Conservation (phyloP, 2,329 filamentous ascomycete genomes). For the Fusarium protoensiforme region DNA sequence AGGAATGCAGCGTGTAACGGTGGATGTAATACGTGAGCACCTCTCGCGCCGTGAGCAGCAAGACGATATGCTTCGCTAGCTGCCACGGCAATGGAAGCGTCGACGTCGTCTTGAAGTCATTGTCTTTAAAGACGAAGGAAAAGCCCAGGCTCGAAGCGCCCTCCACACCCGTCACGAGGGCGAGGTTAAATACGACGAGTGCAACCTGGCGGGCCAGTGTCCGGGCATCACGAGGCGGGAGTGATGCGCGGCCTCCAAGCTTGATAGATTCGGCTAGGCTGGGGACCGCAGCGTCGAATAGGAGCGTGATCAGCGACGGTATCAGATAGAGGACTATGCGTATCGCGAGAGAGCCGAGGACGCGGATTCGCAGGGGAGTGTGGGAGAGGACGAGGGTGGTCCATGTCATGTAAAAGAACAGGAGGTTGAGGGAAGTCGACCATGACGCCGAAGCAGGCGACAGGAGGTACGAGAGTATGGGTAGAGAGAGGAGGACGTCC, state of each 20-base stretch:
- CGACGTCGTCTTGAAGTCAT: constrained; percentile 60
- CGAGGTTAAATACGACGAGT: constrained; percentile 60
- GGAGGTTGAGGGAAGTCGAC: constrained; percentile 82
- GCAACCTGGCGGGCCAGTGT: constrained; percentile 50
- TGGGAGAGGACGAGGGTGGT: constrained; percentile 83
- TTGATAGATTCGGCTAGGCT: constrained; percentile 77
- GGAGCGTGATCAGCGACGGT: constrained; percentile 77
- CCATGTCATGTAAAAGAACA: constrained; percentile 95
- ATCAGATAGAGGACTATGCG: constrained; percentile 77
- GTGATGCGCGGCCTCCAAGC: constrained; percentile 64
- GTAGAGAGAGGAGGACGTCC: constrained; percentile 77
- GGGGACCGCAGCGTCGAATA: constrained; percentile 78
- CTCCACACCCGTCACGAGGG: constrained; percentile 56
- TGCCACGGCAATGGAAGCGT: constrained; percentile 65
- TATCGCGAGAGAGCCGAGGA: constrained; percentile 75
- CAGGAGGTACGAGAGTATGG: constrained; percentile 75
- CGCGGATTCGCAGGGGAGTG: constrained; percentile 77
- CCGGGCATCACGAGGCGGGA: constrained; percentile 58
- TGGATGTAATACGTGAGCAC: constrained; percentile 79
- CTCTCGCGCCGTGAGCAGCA: constrained; percentile 62
- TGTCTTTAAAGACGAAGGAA: constrained; percentile 46
- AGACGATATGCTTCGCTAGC: constrained; percentile 59
- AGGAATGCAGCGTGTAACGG: constrained; percentile 74
- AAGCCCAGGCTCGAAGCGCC: constrained; percentile 54
- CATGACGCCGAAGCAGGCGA: constrained; percentile 73